Percentiles rank a stretch among this genome's conserved stretches.
phyloP scores from a whole-genome alignment of 164 flowering plant species.

The Litsea cubeba region DNA sequence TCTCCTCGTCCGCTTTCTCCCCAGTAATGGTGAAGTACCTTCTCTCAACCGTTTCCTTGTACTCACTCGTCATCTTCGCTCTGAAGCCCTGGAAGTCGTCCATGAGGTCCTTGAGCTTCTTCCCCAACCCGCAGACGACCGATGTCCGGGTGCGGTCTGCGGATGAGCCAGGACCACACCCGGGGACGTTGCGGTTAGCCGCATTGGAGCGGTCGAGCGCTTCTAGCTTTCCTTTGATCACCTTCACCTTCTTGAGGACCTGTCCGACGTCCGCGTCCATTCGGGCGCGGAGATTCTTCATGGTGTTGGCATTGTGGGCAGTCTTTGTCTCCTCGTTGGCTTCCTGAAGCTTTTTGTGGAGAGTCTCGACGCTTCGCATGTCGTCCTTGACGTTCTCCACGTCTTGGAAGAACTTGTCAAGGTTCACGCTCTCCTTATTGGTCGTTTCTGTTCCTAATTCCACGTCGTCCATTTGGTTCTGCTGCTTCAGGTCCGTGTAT shows the following conservation, averaged over 20 bases:
- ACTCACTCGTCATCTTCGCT: constrained; percentile 17
- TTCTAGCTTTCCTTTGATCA: constrained; percentile 27
- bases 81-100: constrained; percentile 27
- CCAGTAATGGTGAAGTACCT: constrained; percentile 34
- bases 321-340: constrained; percentile 27
- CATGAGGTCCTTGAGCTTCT: constrained; percentile 35
- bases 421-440: constrained; percentile 21
- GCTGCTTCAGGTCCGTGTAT: constrained; percentile 27
- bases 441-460: constrained; percentile 8
- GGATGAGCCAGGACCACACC: constrained; percentile 31
- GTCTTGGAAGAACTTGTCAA: constrained; percentile 29
- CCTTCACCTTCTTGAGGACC: constrained; percentile 22
- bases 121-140: constrained; percentile 28
- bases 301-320: constrained; percentile 26
- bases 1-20: constrained; percentile 23
- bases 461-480: constrained; percentile 13
- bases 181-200: constrained; percentile 23
- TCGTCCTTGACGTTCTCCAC: constrained; percentile 33
- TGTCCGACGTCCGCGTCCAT: constrained; percentile 27
- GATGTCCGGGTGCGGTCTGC: constrained; percentile 33
- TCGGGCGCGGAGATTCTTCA: constrained; percentile 21
- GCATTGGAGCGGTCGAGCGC: constrained; percentile 26
- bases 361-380: constrained; percentile 19
- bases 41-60: constrained; percentile 32
- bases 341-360: constrained; percentile 22